phyloP scores from a whole-genome alignment of 257 asterid genomes.

The Schizonepeta tenuifolia region DNA sequence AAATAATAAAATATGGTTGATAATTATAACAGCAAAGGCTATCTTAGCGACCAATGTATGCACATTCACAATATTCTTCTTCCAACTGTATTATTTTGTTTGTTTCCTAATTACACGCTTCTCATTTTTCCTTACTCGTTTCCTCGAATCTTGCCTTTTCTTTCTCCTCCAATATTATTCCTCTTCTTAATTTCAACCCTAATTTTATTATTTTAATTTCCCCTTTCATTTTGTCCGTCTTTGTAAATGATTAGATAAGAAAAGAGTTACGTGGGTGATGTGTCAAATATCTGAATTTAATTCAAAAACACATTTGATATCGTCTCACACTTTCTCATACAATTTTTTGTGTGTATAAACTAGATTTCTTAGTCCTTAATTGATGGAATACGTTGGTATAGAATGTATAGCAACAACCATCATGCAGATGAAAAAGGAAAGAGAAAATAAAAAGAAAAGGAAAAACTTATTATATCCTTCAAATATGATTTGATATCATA shows the following conservation, averaged over 20 bases:
- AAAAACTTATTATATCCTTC: too few species aligned
- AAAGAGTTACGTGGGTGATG: too few species aligned
- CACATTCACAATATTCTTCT: slow-evolving; percentile 57
- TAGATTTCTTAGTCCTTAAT: too few species aligned
- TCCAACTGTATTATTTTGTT: slow-evolving; percentile 57
- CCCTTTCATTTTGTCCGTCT: not conserved
- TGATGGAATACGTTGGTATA: too few species aligned
- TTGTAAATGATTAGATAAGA: too few species aligned
- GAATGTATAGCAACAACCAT: not conserved
- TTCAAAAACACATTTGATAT: too few species aligned
- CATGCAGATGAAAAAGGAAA: too few species aligned
- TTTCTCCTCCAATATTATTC: not conserved
- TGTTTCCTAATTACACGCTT: slow-evolving; percentile 26
- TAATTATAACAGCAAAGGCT: slow-evolving; percentile 26
- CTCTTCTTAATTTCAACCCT: not conserved
- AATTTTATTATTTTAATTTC: not conserved
- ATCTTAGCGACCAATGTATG: slow-evolving; percentile 31
- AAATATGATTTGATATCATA: too few species aligned
- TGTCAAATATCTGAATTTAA: too few species aligned
- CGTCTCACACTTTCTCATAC: too few species aligned
- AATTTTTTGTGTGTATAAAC: too few species aligned
- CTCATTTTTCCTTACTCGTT: slow-evolving; percentile 28
- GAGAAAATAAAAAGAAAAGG: too few species aligned
- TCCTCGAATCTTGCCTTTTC: slow-evolving; percentile 36
- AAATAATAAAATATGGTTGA: not conserved